Evolutionary conservation across 306 rosid species (phyloP), one percentile per base, ranked within the genome.

Genomic region (Begonia fuchsioides): DNA sequence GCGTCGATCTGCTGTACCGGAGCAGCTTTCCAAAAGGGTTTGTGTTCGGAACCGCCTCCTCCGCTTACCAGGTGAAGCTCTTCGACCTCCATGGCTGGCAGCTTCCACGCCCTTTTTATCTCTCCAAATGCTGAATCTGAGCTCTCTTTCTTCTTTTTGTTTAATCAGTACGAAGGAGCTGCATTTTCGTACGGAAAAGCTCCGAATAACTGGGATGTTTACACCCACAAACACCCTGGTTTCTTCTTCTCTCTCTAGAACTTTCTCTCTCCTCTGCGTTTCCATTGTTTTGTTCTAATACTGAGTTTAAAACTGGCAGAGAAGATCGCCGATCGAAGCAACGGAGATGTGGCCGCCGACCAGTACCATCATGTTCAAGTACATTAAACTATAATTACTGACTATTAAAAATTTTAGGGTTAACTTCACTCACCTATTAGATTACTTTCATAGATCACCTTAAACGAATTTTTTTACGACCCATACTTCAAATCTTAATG

Each of bases 351-450:
- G 9, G 75, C 81, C 8, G 9, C 55, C 9, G 76, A 78, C 53
- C 46, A 58, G 15, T 78, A 74, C 51, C 86, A 78, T 56, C 81
- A 61, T 1, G 73, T 64, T 8, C 74, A 68, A 80, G 85, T 73
- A 13, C 3, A 12, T 7, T 46, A 12, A 9, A 13, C 2, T n/a
- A 11, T 3, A 0, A 13, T 6, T 13, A 46, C 13, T 14, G 10
- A 2, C 1, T 53, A 14, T 10, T 16, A 39, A 38, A 38, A 13
- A 39, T n/a, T n/a, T n/a, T n/a, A n/a, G n/a, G n/a, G n/a, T n/a
- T n/a, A n/a, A n/a, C n/a, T n/a, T n/a, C n/a, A n/a, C n/a, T n/a
- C n/a, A n/a, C n/a, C n/a, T n/a, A n/a, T n/a, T n/a, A n/a, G n/a
- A n/a, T n/a, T n/a, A n/a, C n/a, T n/a, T n/a, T n/a, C n/a, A n/a